A percentile compares a stretch with the other conserved stretches of the same genome.
These are phyloP conservation scores for Primulina tabacum DNA, from an alignment of 257 asterid species.

Conservation along the genomic window DNA sequence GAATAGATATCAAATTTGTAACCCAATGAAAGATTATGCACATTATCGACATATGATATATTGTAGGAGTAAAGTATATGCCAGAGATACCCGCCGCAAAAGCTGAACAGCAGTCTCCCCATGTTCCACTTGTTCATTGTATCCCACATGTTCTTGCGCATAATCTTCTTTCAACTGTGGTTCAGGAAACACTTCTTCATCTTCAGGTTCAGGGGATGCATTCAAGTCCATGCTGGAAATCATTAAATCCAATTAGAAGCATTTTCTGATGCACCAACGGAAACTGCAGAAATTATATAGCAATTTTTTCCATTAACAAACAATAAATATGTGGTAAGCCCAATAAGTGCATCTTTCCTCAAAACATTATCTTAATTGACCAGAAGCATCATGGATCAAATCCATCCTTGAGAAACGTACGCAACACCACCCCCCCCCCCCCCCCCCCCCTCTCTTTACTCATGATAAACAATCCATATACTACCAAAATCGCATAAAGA, in stretches of 20 bases:
- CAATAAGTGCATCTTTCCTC: background rate
- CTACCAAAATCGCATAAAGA: background rate
- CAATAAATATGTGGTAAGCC: slow-evolving; percentile 10
- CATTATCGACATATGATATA: background rate
- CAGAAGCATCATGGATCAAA: slow-evolving; percentile 12
- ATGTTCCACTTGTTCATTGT: slow-evolving; percentile 49
- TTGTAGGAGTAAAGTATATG: background rate
- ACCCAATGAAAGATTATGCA: background rate
- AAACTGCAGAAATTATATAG: slow-evolving; percentile 18
- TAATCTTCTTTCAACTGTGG: slow-evolving; percentile 63
- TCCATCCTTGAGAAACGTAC: background rate
- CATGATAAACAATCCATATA: background rate
- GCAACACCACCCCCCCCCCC: no score
- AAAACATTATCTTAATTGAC: background rate
- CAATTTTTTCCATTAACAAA: slow-evolving; percentile 2
- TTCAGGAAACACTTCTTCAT: slow-evolving; percentile 67
- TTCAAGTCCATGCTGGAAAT: slow-evolving; percentile 89
- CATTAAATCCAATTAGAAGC: slow-evolving; percentile 49
- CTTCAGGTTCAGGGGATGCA: slow-evolving; percentile 91
- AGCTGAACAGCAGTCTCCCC: slow-evolving; percentile 53
- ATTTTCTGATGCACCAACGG: slow-evolving; percentile 33
- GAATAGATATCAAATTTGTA: background rate
- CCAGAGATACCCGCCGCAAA: slow-evolving; percentile 63
- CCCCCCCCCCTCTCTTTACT: background rate
- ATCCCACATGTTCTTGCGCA: slow-evolving; percentile 41